A percentile compares a stretch with the other conserved stretches of the same genome.
phyloP scores from a whole-genome alignment of 768 basidiomycete species.

The Lactarius hengduanensis region DNA sequence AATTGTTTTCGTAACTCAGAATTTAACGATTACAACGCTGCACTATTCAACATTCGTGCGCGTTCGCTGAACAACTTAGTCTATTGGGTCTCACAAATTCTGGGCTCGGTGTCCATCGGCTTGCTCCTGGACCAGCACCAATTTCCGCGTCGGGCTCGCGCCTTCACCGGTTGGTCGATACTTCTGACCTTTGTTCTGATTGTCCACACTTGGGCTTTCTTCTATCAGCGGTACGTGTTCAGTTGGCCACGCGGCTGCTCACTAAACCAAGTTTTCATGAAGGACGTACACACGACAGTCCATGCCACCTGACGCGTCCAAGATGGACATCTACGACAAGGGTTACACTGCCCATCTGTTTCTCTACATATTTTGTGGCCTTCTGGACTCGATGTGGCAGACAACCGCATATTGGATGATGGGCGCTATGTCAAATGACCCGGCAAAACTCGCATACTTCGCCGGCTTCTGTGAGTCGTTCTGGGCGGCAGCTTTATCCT shows the following conservation, averaged over 20 bases:
- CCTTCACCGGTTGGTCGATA: slow-evolving; percentile 65
- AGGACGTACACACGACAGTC: slow-evolving; percentile 61
- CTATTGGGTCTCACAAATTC: slow-evolving; percentile 78
- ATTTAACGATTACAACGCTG: slow-evolving; percentile 79
- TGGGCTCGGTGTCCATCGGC: slow-evolving; percentile 72
- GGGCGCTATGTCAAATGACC: slow-evolving; percentile 84
- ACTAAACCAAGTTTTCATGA: slow-evolving; percentile 30
- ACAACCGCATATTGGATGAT: slow-evolving; percentile 80
- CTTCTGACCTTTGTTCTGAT: slow-evolving; percentile 63
- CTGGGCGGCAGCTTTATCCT: background rate
- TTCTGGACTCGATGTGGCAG: slow-evolving; percentile 85
- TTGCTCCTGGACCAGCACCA: slow-evolving; percentile 58
- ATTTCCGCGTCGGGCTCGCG: slow-evolving; percentile 63
- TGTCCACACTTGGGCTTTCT: slow-evolving; percentile 73
- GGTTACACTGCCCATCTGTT: slow-evolving; percentile 55
- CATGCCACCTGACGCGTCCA: slow-evolving; percentile 39
- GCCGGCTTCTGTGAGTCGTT: slow-evolving; percentile 70
- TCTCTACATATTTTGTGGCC: slow-evolving; percentile 69
- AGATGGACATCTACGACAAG: slow-evolving; percentile 59
- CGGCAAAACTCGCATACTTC: slow-evolving; percentile 75
- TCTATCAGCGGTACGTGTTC: slow-evolving; percentile 61
- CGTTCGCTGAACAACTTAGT: slow-evolving; percentile 74
- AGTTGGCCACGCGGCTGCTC: background rate
- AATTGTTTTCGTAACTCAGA: slow-evolving; percentile 41
- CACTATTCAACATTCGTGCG: slow-evolving; percentile 75